These are phyloP conservation scores for Lenzites betulinus DNA, from an alignment of 768 basidiomycete genomes.

Conservation along the genomic window DNA sequence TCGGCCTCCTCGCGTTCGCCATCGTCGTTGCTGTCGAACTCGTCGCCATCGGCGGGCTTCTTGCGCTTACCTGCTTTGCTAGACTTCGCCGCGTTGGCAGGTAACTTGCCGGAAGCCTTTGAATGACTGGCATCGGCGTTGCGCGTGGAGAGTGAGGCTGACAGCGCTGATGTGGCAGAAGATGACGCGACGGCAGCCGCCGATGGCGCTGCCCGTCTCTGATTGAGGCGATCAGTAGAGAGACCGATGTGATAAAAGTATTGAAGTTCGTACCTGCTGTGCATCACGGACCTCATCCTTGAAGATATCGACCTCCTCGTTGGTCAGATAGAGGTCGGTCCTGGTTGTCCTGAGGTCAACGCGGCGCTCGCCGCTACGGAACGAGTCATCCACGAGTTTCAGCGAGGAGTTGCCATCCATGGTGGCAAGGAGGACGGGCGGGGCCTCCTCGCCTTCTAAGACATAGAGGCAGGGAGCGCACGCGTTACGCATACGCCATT, in stretches of 20 bases:
- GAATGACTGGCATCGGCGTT: too few relatives aligned
- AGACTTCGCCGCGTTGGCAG: too few relatives aligned
- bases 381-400: conserved; percentile 11
- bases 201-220: background rate
- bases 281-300: conserved; percentile 21
- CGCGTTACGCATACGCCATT: conserved; percentile 29
- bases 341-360: background rate
- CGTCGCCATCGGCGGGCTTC: too few relatives aligned
- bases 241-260: background rate
- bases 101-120: too few relatives aligned
- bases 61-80: too few relatives aligned
- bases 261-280: background rate
- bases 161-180: too few relatives aligned
- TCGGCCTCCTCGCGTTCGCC: background rate
- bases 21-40: background rate
- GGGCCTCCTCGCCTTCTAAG: conserved; percentile 13
- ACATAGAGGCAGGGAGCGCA: conserved; percentile 33
- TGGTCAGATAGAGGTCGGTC: conserved; percentile 6
- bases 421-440: conserved; percentile 17
- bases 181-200: too few relatives aligned
- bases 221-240: background rate
- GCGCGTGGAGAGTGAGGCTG: too few relatives aligned
- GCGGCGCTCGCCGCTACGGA: background rate
- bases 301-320: conserved; percentile 20
- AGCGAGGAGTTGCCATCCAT: conserved; percentile 26